phyloP scores from a whole-genome alignment of 2,329 filamentous ascomycete species.

The Tolypocladium nubicola region DNA sequence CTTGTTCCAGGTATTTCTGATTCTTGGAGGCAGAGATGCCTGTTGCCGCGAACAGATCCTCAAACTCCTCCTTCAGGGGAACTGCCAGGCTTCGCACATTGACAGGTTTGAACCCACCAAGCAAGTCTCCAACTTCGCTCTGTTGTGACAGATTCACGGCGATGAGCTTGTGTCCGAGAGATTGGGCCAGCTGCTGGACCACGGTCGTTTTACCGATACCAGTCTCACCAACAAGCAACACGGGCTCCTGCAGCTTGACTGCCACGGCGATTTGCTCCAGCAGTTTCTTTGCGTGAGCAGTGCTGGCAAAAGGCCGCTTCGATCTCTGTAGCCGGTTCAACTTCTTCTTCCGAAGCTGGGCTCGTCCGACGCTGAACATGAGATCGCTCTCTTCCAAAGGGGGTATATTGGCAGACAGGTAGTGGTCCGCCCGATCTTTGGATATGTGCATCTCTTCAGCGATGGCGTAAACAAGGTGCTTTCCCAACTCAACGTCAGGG shows the following conservation, averaged over 20 bases:
- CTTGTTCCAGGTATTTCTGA: slow-evolving; percentile 70
- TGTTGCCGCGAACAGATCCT: slow-evolving; percentile 75
- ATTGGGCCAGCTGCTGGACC: slow-evolving; percentile 80
- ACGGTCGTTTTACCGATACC: slow-evolving; percentile 97
- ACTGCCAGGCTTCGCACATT: slow-evolving; percentile 81
- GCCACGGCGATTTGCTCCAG: slow-evolving; percentile 83
- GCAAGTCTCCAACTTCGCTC: slow-evolving; percentile 88
- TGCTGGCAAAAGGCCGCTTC: slow-evolving; percentile 72
- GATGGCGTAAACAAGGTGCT: slow-evolving; percentile 55
- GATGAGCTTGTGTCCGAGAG: slow-evolving; percentile 75
- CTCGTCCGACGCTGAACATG: slow-evolving; percentile 55
- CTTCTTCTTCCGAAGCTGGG: slow-evolving; percentile 48
- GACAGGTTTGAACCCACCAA: slow-evolving; percentile 94
- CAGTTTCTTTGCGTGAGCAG: slow-evolving; percentile 70
- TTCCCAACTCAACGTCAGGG: slow-evolving; percentile 51
- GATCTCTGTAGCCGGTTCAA: slow-evolving; percentile 39
- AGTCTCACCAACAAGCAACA: slow-evolving; percentile 94
- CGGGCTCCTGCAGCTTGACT: slow-evolving; percentile 74
- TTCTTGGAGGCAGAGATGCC: slow-evolving; percentile 82
- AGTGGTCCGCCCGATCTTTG: slow-evolving; percentile 68
- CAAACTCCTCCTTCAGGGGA: slow-evolving; percentile 88
- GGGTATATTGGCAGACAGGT: slow-evolving; percentile 63
- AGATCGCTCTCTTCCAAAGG: slow-evolving; percentile 50
- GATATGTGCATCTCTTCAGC: slow-evolving; percentile 83
- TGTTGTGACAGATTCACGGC: slow-evolving; percentile 97